Conservation (phyloP, 495 filamentous ascomycete genomes). For the Hamigera avellanea region DNA sequence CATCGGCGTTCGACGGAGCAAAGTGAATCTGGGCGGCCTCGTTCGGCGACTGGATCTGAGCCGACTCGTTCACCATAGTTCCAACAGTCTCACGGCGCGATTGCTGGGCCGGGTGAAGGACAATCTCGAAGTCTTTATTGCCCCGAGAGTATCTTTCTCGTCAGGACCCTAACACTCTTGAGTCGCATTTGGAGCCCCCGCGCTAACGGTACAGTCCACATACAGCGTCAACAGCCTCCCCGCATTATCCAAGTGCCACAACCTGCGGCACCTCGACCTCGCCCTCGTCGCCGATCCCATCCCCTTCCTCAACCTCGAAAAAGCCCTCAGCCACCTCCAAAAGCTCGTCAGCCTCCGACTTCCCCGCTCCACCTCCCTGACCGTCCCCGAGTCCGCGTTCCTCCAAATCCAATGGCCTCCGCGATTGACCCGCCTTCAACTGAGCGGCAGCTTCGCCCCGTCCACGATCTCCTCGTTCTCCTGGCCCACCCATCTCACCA, state of each 20-base stretch:
- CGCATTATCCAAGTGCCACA: constrained; percentile 47
- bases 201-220: too few relatives aligned
- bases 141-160: constrained; percentile 55
- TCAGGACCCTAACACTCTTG: constrained; percentile 8
- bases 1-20: constrained; percentile 42
- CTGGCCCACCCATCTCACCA: constrained; percentile 19
- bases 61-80: constrained; percentile 51
- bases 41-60: constrained; percentile 48
- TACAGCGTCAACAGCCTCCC: constrained; percentile 34
- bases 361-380: constrained; percentile 37
- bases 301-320: constrained; percentile 38
- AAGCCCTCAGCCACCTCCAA: constrained; percentile 36
- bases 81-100: constrained; percentile 51
- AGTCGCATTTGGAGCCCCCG: too few relatives aligned
- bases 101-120: constrained; percentile 47
- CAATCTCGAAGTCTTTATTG: constrained; percentile 48
- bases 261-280: constrained; percentile 46
- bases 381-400: constrained; percentile 3
- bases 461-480: constrained; percentile 12
- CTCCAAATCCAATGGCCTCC: constrained; percentile 10
- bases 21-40: constrained; percentile 40
- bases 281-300: constrained; percentile 45
- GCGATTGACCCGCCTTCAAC: constrained; percentile 10
- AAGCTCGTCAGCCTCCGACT: constrained; percentile 41
- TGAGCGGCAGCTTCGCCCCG: constrained; percentile 18